Base-by-base conservation (phyloP, 1,284 basidiomycete genomes). In the Earliella scabrosa region DNA sequence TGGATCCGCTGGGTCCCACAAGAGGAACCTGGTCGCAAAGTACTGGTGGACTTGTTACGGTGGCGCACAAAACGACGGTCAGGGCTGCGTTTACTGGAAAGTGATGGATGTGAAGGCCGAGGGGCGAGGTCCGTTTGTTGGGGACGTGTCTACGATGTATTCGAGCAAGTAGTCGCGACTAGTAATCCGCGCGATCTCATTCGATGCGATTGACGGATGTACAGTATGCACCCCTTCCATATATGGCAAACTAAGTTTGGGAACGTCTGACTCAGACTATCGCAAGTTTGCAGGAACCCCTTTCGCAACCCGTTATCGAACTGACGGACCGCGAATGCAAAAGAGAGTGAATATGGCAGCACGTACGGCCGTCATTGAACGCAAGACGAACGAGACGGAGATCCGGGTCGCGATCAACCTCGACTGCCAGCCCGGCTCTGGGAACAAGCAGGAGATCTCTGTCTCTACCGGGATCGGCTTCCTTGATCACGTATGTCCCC, bases 401-500 rank as follows among this genome's bases (percentile, higher is more conserved):
- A 97, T 99, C 65, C 82, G 90, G 40, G 88, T 96, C 63, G 82
- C 77, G 26, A 80, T 99, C 61, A 82, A 88, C 66, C 85, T 99
- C 52, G 97, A 99, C 76, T 86, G 87, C 68, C 78, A 82, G 13
- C 86, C 92, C 1, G 88, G 87, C 67, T 76, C 81, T 5, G 77
- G 70, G 39, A 69, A 69, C 54, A 61, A 79, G 52, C 97, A 98
- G 75, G 77, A 75, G 29, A 99, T 99, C 69, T 80, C 91, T 45
- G 82, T 99, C 59, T 88, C 87, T 35, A 99, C 97, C 1, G 97
- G 97, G 23, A 97, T 99, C 60, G 97, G 97, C 11, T 99, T 99
- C 75, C 81, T 99, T 23, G 97, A 99, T 74, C 97, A 99, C 79
- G 97, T 97, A 75, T 59, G 82, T 79, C 38, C 27, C 45, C n/a